Evolutionary conservation across 257 asterid species (phyloP), one percentile per base, ranked within the genome.

Genomic region (Salvia rosmarinus): DNA sequence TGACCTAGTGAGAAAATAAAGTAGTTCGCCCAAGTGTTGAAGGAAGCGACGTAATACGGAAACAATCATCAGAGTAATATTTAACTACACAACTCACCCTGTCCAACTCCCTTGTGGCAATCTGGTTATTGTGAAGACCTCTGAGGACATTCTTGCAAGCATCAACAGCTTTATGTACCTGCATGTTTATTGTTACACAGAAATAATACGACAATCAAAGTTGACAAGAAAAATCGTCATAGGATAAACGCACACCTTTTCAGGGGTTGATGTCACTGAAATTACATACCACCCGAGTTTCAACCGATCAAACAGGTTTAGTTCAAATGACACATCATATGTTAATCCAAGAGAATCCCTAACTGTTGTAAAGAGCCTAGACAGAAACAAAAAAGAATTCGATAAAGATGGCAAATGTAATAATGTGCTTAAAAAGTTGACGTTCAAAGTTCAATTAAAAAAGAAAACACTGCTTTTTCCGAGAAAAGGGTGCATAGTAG

Each of bases 111-210:
- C 99, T 86, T 23, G 89, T 90, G 74, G 94, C 89, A 81, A 95
- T 85, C 74, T 72, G 81, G 84, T 78, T 88, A 81, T 86, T 84
- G 69, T 85, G 86, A 73, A 95, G 81, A 78, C 98, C 98, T 84
- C 97, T 82, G 39, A 95, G 89, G 80, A 95, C 99, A 87, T 84
- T 86, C 84, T 88, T 95, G 93, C 99, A 95, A 78, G 99, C 98
- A 76, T 95, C 98, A 80, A 95, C 99, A 83, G 99, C 99, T 82
- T 88, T 91, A 79, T 95, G 99, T 32, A 91, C 99, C 99, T 95
- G 87, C 54, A 68, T 17, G 74, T 28, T 65, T 54, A 54, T 14
- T 14, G 71, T 70, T 56, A 68, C 68, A 65, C 37, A 25, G 57
- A 56, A 49, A 57, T 72, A 75, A 65, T 71, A 70, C 71, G 51